phyloP scores from a whole-genome alignment of 768 basidiomycete genomes.

The Boletales sp. region DNA sequence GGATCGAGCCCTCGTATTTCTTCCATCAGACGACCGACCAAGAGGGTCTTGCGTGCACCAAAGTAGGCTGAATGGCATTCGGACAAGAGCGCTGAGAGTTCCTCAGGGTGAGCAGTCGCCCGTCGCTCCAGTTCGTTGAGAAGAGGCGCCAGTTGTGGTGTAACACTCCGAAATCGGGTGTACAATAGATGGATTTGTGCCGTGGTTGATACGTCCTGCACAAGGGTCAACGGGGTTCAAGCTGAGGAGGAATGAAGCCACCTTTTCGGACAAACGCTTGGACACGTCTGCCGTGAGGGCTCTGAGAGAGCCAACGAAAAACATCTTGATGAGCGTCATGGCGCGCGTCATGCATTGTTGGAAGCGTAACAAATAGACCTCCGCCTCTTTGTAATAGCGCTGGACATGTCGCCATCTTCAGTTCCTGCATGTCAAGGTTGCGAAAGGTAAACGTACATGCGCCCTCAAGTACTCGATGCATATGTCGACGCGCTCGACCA shows the following conservation, averaged over 20 bases:
- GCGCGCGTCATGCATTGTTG: constrained; percentile 98
- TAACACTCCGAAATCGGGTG: constrained; percentile 76
- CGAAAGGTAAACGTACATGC: constrained; percentile 56
- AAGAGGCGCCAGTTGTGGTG: constrained; percentile 70
- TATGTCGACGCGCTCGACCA: constrained; percentile 94
- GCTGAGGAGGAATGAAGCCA: constrained; percentile 17
- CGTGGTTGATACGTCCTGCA: constrained; percentile 71
- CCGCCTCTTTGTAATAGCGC: constrained; percentile 90
- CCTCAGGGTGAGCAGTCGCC: constrained; percentile 74
- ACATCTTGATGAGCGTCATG: constrained; percentile 98
- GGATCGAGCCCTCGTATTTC: constrained; percentile 87
- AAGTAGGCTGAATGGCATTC: constrained; percentile 92
- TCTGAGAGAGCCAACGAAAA: constrained; percentile 82
- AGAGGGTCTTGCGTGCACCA: constrained; percentile 61
- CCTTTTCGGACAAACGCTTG: constrained; percentile 74
- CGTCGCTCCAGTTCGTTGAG: constrained; percentile 84
- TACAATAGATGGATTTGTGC: constrained; percentile 86
- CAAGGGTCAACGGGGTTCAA: neutral
- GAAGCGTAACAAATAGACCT: constrained; percentile 92
- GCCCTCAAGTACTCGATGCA: constrained; percentile 87
- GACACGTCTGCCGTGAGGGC: constrained; percentile 76
- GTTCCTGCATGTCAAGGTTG: neutral
- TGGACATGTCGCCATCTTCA: constrained; percentile 29
- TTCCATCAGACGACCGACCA: constrained; percentile 69
- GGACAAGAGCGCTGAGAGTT: constrained; percentile 69